These are phyloP conservation scores for Erodium trifolium DNA, from an alignment of 441 rosid species.

Conservation along the genomic window DNA sequence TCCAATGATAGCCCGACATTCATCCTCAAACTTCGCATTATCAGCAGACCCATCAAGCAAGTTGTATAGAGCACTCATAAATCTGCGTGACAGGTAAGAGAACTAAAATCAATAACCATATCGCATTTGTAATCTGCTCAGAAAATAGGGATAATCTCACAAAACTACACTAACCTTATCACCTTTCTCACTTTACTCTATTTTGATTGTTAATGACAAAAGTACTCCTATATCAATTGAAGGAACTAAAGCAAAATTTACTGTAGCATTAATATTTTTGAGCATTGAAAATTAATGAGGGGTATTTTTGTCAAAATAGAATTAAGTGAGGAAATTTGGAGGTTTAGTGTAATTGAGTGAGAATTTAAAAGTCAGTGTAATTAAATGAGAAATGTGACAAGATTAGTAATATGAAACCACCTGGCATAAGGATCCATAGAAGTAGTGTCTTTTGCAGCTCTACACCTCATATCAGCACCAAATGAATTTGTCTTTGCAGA, in stretches of 20 bases:
- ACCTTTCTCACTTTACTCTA: too few species aligned
- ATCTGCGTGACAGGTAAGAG: constrained; percentile 36
- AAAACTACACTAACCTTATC: too few species aligned
- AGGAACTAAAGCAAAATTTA: too few species aligned
- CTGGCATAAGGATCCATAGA: constrained; percentile 80
- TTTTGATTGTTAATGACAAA: too few species aligned
- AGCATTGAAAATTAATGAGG: too few species aligned
- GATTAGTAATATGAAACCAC: constrained; percentile 27
- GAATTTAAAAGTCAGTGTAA: too few species aligned
- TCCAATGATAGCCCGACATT: constrained; percentile 90
- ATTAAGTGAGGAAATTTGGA: too few species aligned
- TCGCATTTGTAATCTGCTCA: background rate
- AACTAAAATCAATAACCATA: background rate
- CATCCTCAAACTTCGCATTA: constrained; percentile 93
- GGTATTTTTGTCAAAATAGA: too few species aligned
- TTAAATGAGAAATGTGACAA: too few species aligned
- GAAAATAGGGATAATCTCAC: background rate
- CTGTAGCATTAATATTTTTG: too few species aligned
- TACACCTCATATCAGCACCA: constrained; percentile 82
- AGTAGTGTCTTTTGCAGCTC: constrained; percentile 55
- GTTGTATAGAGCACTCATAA: constrained; percentile 85
- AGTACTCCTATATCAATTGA: too few species aligned
- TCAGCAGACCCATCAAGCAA: constrained; percentile 93
- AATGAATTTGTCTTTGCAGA: constrained; percentile 89
- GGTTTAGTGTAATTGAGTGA: too few species aligned